These are phyloP conservation scores for Coriolopsis trogii DNA, from an alignment of 1,284 basidiomycete species.

Conservation along the genomic window DNA sequence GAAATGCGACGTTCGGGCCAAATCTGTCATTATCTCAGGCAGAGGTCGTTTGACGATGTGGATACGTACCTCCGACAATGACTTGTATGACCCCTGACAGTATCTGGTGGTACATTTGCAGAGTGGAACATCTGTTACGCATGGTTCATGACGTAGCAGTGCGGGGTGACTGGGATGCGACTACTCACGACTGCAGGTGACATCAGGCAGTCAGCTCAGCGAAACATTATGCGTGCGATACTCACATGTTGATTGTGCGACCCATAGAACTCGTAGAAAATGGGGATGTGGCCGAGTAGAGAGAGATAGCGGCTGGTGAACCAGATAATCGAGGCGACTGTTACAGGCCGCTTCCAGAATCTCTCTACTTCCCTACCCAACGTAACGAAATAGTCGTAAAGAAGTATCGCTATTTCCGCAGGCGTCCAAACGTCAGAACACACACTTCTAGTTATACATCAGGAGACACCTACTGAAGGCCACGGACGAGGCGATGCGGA, in stretches of 20 bases:
- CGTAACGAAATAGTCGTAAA: conserved; percentile 27
- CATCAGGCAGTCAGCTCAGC: no score
- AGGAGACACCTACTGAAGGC: neutral
- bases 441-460: neutral
- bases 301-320: conserved; percentile 11
- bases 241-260: neutral
- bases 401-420: conserved; percentile 4
- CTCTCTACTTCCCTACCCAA: conserved; percentile 28
- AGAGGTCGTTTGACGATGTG: neutral
- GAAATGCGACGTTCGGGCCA: no score
- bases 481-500: neutral
- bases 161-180: neutral
- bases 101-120: conserved; percentile 14
- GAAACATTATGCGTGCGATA: no score
- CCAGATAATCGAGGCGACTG: conserved; percentile 4
- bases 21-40: neutral
- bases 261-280: conserved; percentile 7
- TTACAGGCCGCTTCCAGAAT: neutral
- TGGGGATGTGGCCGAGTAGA: conserved; percentile 1
- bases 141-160: no score
- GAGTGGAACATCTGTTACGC: conserved; percentile 9
- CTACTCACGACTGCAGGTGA: neutral
- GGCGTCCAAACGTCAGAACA: neutral
- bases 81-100: conserved; percentile 4
- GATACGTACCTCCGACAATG: conserved; percentile 6